phyloP scores from a whole-genome alignment of 2,329 filamentous ascomycete species.

The Amesomyces nigricolor region DNA sequence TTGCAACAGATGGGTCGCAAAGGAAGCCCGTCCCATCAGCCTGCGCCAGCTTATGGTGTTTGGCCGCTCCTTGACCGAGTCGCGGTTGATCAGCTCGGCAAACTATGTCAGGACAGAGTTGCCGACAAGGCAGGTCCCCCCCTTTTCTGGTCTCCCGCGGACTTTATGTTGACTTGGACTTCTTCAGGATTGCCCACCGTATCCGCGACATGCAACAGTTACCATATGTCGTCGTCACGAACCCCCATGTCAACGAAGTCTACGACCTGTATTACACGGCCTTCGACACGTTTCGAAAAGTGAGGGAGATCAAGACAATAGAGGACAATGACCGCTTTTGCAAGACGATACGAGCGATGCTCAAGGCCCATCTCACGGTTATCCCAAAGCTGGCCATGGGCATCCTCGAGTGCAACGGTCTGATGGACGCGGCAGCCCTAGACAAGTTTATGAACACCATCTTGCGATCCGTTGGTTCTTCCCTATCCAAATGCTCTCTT shows the following conservation, averaged over 20 bases:
- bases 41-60: slow-evolving; percentile 96
- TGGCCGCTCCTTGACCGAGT: slow-evolving; percentile 85
- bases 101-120: slow-evolving; percentile 97
- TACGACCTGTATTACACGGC: slow-evolving; percentile 96
- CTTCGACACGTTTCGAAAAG: slow-evolving; percentile 83
- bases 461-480: slow-evolving; percentile 66
- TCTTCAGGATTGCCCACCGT: slow-evolving; percentile 73
- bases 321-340: slow-evolving; percentile 90
- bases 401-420: slow-evolving; percentile 78
- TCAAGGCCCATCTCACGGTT: slow-evolving; percentile 84
- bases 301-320: slow-evolving; percentile 75
- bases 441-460: slow-evolving; percentile 96
- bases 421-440: slow-evolving; percentile 74
- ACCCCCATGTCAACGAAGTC: slow-evolving; percentile 85
- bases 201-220: slow-evolving; percentile 96
- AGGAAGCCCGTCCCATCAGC: slow-evolving; percentile 90
- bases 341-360: slow-evolving; percentile 67
- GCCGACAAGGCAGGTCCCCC: slow-evolving; percentile 60
- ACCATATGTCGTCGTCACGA: slow-evolving; percentile 94
- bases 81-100: slow-evolving; percentile 82
- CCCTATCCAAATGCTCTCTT: background rate
- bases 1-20: slow-evolving; percentile 73
- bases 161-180: background rate
- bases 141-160: background rate
- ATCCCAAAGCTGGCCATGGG: slow-evolving; percentile 95